phyloP scores from a whole-genome alignment of 371 early-diverging fungal species.

The Syncephalastrum racemosum region DNA sequence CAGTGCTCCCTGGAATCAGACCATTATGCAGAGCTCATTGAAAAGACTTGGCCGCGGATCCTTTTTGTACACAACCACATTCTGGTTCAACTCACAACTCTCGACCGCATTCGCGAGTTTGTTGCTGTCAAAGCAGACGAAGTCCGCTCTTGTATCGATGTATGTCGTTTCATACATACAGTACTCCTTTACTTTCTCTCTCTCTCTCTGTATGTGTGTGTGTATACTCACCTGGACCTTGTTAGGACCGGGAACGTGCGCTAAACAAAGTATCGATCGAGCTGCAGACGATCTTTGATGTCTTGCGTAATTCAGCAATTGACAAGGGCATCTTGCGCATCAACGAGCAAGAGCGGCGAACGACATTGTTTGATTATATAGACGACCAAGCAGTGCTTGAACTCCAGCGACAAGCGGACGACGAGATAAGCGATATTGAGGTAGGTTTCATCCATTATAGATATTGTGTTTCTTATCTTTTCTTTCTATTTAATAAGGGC shows the following conservation, averaged over 20 bases:
- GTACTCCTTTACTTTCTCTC: neutral
- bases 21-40: conserved; percentile 33
- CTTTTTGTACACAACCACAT: conserved; percentile 45
- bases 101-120: conserved; percentile 41
- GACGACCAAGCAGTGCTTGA: conserved; percentile 49
- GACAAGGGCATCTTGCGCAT: conserved; percentile 38
- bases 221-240: neutral
- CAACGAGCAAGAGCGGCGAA: conserved; percentile 20
- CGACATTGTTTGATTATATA: conserved; percentile 45
- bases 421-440: conserved; percentile 49
- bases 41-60: conserved; percentile 42
- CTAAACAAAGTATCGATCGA: conserved; percentile 39
- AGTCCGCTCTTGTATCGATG: conserved; percentile 29
- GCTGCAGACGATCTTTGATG: conserved; percentile 35
- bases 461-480: neutral
- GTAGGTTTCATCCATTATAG: conserved; percentile 9
- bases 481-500: conserved; percentile 17
- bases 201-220: too few relatives aligned
- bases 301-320: conserved; percentile 29
- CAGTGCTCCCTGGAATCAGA: conserved; percentile 32
- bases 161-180: conserved; percentile 6
- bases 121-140: conserved; percentile 24
- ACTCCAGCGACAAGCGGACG: conserved; percentile 43
- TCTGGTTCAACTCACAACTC: conserved; percentile 27
- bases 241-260: conserved; percentile 36